Conservation (phyloP, 2,329 filamentous ascomycete genomes). For the Cladosporium sp. region DNA sequence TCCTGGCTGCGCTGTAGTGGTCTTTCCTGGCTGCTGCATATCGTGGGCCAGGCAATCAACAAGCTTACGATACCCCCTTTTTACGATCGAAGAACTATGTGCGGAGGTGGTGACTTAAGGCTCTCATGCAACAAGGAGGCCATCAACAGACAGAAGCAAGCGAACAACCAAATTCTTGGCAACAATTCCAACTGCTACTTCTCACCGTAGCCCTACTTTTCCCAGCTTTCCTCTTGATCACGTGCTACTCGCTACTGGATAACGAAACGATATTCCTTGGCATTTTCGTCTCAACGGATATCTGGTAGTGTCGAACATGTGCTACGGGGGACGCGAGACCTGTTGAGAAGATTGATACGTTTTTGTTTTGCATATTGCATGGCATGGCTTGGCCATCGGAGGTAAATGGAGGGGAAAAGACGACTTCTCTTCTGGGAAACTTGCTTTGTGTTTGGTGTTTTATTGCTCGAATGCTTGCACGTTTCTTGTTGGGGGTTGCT, state of each 20-base stretch:
- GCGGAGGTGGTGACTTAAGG: conserved; percentile 7
- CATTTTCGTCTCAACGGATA: not conserved
- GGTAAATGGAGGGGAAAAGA: not conserved
- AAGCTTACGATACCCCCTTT: conserved; percentile 23
- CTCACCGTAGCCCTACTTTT: not conserved
- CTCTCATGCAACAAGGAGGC: not conserved
- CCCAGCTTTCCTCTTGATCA: not conserved
- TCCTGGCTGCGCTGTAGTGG: not conserved
- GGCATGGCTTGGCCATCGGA: not conserved
- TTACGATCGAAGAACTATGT: conserved; percentile 20
- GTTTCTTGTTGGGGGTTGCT: not conserved
- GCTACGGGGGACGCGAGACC: not conserved
- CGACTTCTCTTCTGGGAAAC: not conserved
- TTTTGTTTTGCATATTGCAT: not conserved
- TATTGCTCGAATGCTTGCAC: not conserved
- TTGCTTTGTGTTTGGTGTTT: not conserved
- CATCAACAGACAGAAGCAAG: conserved; percentile 8
- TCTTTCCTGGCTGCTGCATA: not conserved
- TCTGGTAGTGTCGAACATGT: not conserved
- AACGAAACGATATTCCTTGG: not conserved
- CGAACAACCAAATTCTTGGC: conserved; percentile 8
- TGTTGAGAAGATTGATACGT: not conserved
- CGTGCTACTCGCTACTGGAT: not conserved
- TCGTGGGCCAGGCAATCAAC: conserved; percentile 13
- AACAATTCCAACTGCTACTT: conserved; percentile 5